Conservation (phyloP, 2,329 filamentous ascomycete genomes). For the Botrytis medusae region DNA sequence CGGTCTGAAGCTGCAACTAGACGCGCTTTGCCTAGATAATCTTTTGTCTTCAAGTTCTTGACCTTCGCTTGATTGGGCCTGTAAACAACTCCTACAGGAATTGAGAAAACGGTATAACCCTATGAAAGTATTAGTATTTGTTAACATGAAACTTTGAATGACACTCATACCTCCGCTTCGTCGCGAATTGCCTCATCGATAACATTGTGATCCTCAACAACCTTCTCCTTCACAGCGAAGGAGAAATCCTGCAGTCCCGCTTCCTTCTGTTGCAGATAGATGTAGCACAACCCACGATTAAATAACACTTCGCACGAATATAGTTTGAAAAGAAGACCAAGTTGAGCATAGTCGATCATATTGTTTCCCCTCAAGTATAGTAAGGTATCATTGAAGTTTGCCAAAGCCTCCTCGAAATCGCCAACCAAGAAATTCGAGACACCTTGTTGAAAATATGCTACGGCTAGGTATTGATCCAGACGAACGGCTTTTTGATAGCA, state of each 20-base stretch:
- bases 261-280: constrained; percentile 90
- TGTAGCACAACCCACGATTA: constrained; percentile 95
- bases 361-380: constrained; percentile 93
- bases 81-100: constrained; percentile 93
- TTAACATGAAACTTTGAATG: neutral
- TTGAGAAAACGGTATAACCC: constrained; percentile 98
- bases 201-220: constrained; percentile 93
- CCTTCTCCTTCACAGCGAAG: constrained; percentile 93
- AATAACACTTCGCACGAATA: constrained; percentile 98
- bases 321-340: constrained; percentile 92
- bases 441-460: constrained; percentile 97
- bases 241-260: constrained; percentile 86
- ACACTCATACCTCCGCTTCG: constrained; percentile 72
- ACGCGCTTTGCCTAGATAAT: constrained; percentile 95
- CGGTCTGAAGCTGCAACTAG: constrained; percentile 85
- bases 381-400: constrained; percentile 98
- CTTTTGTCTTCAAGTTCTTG: constrained; percentile 95
- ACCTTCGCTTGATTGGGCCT: constrained; percentile 97
- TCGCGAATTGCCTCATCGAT: constrained; percentile 96
- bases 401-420: constrained; percentile 94
- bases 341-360: constrained; percentile 95
- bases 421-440: constrained; percentile 97
- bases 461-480: constrained; percentile 91
- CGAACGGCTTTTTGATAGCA: constrained; percentile 90
- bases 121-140: constrained; percentile 42